Percentiles rank a stretch among this genome's conserved stretches.
These are phyloP conservation scores for Fusarium compactum DNA, from an alignment of 2,329 filamentous ascomycete genomes.

Conservation along the genomic window DNA sequence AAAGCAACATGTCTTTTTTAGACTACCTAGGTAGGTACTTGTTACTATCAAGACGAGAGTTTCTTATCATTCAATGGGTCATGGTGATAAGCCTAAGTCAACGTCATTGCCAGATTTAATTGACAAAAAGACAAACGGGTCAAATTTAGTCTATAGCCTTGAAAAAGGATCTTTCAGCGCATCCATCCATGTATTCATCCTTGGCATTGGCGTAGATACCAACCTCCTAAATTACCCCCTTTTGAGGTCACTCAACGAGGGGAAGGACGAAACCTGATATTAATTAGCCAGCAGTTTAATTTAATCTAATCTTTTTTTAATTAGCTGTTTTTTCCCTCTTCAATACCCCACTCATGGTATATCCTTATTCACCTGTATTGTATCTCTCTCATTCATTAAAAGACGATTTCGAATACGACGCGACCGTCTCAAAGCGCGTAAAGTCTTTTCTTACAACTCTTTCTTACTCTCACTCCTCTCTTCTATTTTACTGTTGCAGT, in stretches of 20 bases:
- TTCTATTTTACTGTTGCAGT: not conserved
- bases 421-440: slow-evolving; percentile 2
- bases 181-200: slow-evolving; percentile 7
- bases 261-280: slow-evolving; percentile 24
- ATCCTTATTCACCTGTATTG: slow-evolving; percentile 4
- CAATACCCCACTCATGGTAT: slow-evolving; percentile 12
- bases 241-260: slow-evolving; percentile 25
- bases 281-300: slow-evolving; percentile 6
- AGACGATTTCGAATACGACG: slow-evolving; percentile 22
- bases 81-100: slow-evolving; percentile 1
- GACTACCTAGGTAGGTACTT: not conserved
- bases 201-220: slow-evolving; percentile 23
- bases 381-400: too few relatives aligned
- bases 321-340: slow-evolving; percentile 23
- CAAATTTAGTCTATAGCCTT: not conserved
- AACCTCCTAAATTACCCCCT: slow-evolving; percentile 33
- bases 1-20: not conserved
- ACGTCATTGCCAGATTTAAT: slow-evolving; percentile 17
- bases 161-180: slow-evolving; percentile 7
- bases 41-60: not conserved
- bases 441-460: not conserved
- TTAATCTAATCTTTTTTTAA: slow-evolving; percentile 12
- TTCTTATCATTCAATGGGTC: not conserved
- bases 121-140: too few relatives aligned
- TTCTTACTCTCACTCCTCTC: not conserved